Percentiles rank a stretch among this genome's conserved stretches.
These are phyloP conservation scores for Bisporella sp. DNA, from an alignment of 2,329 filamentous ascomycete species.

Conservation along the genomic window DNA sequence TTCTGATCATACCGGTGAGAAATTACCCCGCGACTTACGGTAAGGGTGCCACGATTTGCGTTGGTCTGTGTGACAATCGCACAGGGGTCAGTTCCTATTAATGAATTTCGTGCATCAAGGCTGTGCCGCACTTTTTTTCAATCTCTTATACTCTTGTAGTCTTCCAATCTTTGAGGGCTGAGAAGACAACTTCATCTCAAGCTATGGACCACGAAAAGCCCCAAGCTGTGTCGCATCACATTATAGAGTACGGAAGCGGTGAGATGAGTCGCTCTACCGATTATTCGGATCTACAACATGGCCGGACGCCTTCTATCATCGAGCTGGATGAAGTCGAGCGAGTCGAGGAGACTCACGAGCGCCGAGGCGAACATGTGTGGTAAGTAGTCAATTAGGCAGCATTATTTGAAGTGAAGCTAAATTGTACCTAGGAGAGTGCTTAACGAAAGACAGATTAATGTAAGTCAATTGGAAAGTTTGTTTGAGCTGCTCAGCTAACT, in stretches of 20 bases:
- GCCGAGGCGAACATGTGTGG: slow-evolving; percentile 23
- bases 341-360: slow-evolving; percentile 19
- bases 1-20: background rate
- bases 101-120: background rate
- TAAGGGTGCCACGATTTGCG: background rate
- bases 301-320: slow-evolving; percentile 14
- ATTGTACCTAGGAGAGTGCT: slow-evolving; percentile 29
- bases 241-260: slow-evolving; percentile 17
- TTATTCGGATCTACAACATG: slow-evolving; percentile 15
- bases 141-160: no score
- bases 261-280: slow-evolving; percentile 12
- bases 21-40: background rate
- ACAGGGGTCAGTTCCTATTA: background rate
- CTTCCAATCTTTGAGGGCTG: no score
- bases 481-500: background rate
- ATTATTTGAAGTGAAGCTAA: background rate
- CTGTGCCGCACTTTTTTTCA: background rate
- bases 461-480: slow-evolving; percentile 10
- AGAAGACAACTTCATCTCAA: background rate
- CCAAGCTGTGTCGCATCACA: slow-evolving; percentile 19
- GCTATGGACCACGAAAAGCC: slow-evolving; percentile 25
- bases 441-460: slow-evolving; percentile 35
- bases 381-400: slow-evolving; percentile 6
- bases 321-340: slow-evolving; percentile 18
- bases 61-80: background rate